Evolutionary conservation across 169 alveolate species (phyloP), one percentile per base, ranked within the genome.

Genomic region (Plasmodium adleri): DNA sequence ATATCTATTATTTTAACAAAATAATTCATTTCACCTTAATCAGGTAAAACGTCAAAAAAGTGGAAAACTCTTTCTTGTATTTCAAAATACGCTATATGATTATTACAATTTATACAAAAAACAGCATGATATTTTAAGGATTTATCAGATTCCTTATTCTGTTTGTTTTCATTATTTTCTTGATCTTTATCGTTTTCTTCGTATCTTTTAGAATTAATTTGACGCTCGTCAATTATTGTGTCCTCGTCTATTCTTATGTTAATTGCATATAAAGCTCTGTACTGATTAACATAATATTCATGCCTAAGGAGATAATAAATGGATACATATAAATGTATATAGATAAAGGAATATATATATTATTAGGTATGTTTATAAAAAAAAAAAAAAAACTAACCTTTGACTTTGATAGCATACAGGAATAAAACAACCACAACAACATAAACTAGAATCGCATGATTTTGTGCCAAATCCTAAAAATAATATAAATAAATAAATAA

Each of bases 381-480:
- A 50, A 47, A 22, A 45, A 15, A n/a, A 49, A 13, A 70, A 47
- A 47, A 59, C 32, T 12, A 56, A 80, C 90, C 90, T 67, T 60
- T 80, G 90, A 32, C 90, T 80, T 68, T 80, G 90, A 28, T 80
- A 80, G 54, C 90, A 80, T 56, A 80, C 90, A 47, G 90, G 90
- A 12, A 43, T 68, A 50, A 80, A 80, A 62, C 90, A 80, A 3
- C 90, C 90, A 72, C 90, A 80, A 54, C 90, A 80, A 43, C 90
- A 80, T 43, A 80, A 67, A 67, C 90, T 80, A 28, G 90, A 80
- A 45, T 80, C 83, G 17, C 83, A 32, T 45, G 47, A 68, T 68
- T 68, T 43, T 70, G 90, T 80, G 73, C 74, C 26, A 72, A 68
- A 80, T 54, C 90, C 90, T 80, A 45, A 50, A 24, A 49, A 45